Evolutionary conservation across 306 rosid genomes (phyloP).

Genomic region (Senna siamea): DNA sequence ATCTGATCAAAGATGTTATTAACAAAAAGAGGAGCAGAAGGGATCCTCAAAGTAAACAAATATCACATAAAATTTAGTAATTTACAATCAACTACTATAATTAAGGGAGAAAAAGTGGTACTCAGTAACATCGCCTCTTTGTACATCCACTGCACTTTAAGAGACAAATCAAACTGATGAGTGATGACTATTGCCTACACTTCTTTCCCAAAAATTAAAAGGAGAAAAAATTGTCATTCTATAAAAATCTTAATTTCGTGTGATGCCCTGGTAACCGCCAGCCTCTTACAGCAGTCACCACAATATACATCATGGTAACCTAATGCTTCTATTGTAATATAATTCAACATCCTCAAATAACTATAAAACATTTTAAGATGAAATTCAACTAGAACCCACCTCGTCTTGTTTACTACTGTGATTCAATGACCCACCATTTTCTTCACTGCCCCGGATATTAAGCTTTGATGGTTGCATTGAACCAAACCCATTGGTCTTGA

Average conservation of each 20-base stretch:
- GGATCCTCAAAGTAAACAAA: background rate
- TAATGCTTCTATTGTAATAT: slow-evolving; percentile 39
- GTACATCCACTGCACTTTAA: slow-evolving; percentile 33
- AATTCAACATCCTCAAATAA: slow-evolving; percentile 40
- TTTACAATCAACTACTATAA: slow-evolving; percentile 52
- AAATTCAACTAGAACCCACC: slow-evolving; percentile 45
- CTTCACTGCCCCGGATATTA: slow-evolving; percentile 45
- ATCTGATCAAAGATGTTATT: background rate
- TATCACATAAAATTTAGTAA: slow-evolving; percentile 25
- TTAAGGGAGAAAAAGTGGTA: slow-evolving; percentile 39
- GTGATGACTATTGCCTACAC: slow-evolving; percentile 18
- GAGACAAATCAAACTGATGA: slow-evolving; percentile 31
- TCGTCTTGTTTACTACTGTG: slow-evolving; percentile 42
- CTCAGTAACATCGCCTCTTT: slow-evolving; percentile 34
- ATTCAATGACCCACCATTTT: slow-evolving; percentile 62
- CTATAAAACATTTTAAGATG: slow-evolving; percentile 27
- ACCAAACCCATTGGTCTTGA: slow-evolving; percentile 65
- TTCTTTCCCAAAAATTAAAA: slow-evolving; percentile 25
- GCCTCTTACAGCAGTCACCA: slow-evolving; percentile 41
- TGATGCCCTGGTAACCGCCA: slow-evolving; percentile 27
- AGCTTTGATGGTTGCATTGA: slow-evolving; percentile 34
- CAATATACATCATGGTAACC: slow-evolving; percentile 39
- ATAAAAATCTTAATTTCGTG: slow-evolving; percentile 22
- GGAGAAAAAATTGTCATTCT: slow-evolving; percentile 41
- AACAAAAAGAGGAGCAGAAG: background rate